Base-by-base conservation (phyloP, 352 stramenopile species). In the Hyaloperonospora arabidopsidis region DNA sequence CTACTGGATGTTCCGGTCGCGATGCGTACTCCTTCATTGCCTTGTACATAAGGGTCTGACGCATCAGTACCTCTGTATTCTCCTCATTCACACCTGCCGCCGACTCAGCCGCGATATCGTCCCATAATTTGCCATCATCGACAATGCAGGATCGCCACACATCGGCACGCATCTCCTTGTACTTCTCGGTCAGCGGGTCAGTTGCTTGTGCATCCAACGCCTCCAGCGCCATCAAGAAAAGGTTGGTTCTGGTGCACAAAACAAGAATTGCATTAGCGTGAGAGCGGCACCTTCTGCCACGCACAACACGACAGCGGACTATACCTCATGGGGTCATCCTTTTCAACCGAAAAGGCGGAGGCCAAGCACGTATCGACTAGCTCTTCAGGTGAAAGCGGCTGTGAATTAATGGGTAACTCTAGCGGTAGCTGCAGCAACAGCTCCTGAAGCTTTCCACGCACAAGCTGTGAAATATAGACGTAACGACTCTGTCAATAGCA, bases 201-300 rank as follows among this genome's bases (percentile, higher is more conserved):
- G 45, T 59, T 23, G 72, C 59, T 12, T 84, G 32, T 47, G 64
- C 83, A 38, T 89, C 81, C 17, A 86, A 65, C n/a, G 75, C 75
- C 51, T 89, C 78, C 0, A 91, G 49, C 0, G 73, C 68, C 64
- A 88, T 77, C 18, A 91, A 55, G 48, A 91, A 89, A 45, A 87
- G 60, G 47, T 70, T 88, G 39, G 61, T 71, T 57, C 79, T 88
- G 41, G 55, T 44, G 36, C 17, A 52, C 10, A 49, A 29, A 36
- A 25, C 1, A 21, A 13, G 44, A 49, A 49, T 5, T 11, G 10
- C 12, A 44, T 59, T 3, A 56, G 21, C 40, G 55, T 17, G 49
- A 22, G 18, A 32, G 45, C 11, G 23, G 34, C 14, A 17, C 22
- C 34, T 13, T 21, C 25, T 10, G 25, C 25, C 25, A 32, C 25